Evolutionary conservation across 2,329 filamentous ascomycete species (phyloP), one percentile per base, ranked within the genome.

Genomic region (Sporothrix brunneoviolacea): DNA sequence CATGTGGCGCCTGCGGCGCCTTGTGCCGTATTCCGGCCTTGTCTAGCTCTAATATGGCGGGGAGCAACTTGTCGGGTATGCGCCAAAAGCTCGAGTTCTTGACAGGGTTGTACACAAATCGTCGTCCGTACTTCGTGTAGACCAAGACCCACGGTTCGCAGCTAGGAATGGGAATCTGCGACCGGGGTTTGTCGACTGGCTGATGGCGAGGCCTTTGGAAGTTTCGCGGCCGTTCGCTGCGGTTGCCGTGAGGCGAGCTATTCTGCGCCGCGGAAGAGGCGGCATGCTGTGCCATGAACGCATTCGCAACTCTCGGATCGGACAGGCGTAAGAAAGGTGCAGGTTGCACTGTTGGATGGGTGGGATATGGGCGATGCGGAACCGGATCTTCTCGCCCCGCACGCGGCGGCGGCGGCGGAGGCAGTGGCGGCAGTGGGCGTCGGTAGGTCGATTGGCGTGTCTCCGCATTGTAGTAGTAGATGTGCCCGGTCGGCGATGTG

Each of bases 11-110:
- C n/a, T n/a, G n/a, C n/a, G n/a, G n/a, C 10, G 27, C 4, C n/a
- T 36, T 30, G 15, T 10, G 8, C 15, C 4, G n/a, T 21, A 27
- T 24, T n/a, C 18, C 19, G 16, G 84, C 82, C 64, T 85, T 81
- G 65, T 95, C 89, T 50, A 88, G 71, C 55, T 82, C 77, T 45
- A 84, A 58, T 48, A 93, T 87, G 13, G 82, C 89, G 54, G 85
- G 83, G 76, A 91, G 84, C 32, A 98, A 75, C 64, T 93, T 84
- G 50, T 88, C 81, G 0, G 93, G 93, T 60, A 96, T 93, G 61
- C 89, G 89, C 93, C 94, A 98, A 66, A 90, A 90, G 66, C 91
- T 97, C 58, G 90, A 78, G 33, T 91, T 87, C 57, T 91, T 95
- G 48, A 79, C 77, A 0, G 83, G 80, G 59, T 98, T 95, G 70